phyloP scores from a whole-genome alignment of 2,329 filamentous ascomycete species.

The Sclerotinia trifoliorum region DNA sequence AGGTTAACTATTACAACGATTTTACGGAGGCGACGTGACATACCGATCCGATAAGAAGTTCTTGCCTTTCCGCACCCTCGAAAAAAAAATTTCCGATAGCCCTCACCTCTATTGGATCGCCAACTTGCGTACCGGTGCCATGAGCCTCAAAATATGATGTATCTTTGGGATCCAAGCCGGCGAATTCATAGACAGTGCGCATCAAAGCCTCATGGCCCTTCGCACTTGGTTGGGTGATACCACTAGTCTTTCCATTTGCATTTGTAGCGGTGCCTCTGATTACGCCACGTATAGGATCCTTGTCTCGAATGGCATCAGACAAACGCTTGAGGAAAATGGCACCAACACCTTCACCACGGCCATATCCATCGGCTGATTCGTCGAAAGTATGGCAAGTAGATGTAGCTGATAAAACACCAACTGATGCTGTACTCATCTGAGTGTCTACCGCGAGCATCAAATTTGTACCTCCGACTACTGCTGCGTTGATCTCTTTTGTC shows the following conservation, averaged over 20 bases:
- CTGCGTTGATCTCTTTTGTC: slow-evolving; percentile 40
- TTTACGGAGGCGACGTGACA: not conserved
- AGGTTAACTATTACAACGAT: slow-evolving; percentile 20
- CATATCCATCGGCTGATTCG: slow-evolving; percentile 43
- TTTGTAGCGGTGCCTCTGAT: slow-evolving; percentile 46
- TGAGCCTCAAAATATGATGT: slow-evolving; percentile 18
- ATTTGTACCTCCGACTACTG: slow-evolving; percentile 37
- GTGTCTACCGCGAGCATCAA: slow-evolving; percentile 26
- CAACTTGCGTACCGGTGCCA: slow-evolving; percentile 21
- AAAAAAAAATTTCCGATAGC: slow-evolving; percentile 15
- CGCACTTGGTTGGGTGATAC: slow-evolving; percentile 43
- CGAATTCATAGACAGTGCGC: slow-evolving; percentile 19
- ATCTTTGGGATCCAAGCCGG: slow-evolving; percentile 16
- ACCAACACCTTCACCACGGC: slow-evolving; percentile 46
- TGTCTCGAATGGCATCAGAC: slow-evolving; percentile 43
- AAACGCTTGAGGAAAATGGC: slow-evolving; percentile 46
- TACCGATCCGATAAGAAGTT: slow-evolving; percentile 21
- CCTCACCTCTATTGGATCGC: slow-evolving; percentile 18
- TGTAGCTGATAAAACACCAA: slow-evolving; percentile 36
- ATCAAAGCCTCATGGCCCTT: slow-evolving; percentile 41
- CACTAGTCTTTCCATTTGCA: slow-evolving; percentile 35
- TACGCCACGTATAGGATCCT: slow-evolving; percentile 46
- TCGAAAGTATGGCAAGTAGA: slow-evolving; percentile 29
- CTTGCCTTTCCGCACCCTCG: not conserved
- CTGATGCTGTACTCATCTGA: slow-evolving; percentile 34